Evolutionary conservation across 768 basidiomycete genomes (phyloP).

Genomic region (Chalciporus pseudorubinellus): DNA sequence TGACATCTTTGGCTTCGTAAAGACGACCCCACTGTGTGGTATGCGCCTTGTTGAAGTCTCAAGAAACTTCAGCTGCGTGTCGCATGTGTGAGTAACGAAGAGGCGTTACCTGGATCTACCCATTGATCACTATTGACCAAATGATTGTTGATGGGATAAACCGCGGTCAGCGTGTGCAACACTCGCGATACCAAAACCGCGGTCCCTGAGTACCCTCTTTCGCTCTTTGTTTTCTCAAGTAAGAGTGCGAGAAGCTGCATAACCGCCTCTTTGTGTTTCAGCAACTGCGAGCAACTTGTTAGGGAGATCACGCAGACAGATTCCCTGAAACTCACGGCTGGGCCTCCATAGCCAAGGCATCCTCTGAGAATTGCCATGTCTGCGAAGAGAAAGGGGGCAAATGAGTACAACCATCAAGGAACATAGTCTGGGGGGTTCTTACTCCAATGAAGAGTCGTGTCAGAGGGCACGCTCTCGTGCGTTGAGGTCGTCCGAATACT

Average conservation of each 20-base stretch:
- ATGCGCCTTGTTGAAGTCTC: conserved; percentile 64
- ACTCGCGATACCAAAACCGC: conserved; percentile 76
- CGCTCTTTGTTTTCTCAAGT: conserved; percentile 78
- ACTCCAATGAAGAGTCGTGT: conserved; percentile 95
- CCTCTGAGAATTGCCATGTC: conserved; percentile 83
- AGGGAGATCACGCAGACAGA: neutral
- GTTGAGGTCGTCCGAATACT: conserved; percentile 78
- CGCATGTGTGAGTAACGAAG: conserved; percentile 4
- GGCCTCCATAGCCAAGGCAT: conserved; percentile 72
- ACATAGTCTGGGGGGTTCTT: conserved; percentile 25
- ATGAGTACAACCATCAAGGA: neutral
- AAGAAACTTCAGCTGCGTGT: conserved; percentile 1
- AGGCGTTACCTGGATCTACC: conserved; percentile 62
- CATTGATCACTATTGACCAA: conserved; percentile 84
- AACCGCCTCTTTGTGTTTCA: conserved; percentile 66
- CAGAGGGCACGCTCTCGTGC: conserved; percentile 71
- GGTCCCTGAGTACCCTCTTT: conserved; percentile 82
- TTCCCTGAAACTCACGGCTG: conserved; percentile 43
- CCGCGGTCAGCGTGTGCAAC: conserved; percentile 68
- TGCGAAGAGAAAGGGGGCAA: conserved; percentile 25
- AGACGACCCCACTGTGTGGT: conserved; percentile 76
- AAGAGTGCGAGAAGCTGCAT: conserved; percentile 62
- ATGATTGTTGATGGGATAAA: conserved; percentile 74
- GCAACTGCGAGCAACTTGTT: conserved; percentile 43
- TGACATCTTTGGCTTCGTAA: conserved; percentile 75